These are phyloP conservation scores for Entomortierella beljakovae DNA, from an alignment of 192 early-diverging fungal species.

Conservation along the genomic window DNA sequence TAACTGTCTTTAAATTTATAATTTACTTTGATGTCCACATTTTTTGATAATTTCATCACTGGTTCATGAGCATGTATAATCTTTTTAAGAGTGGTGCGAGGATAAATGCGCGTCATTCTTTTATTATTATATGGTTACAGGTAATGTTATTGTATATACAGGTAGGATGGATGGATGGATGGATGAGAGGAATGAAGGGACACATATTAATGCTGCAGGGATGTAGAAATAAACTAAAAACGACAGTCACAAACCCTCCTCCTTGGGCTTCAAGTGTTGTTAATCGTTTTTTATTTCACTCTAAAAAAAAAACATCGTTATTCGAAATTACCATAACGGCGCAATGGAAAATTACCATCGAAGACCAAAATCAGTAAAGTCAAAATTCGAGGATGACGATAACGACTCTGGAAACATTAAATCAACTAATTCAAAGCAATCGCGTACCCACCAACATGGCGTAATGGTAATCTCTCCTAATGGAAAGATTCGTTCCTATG, in stretches of 20 bases:
- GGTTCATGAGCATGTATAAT: constrained; percentile 55
- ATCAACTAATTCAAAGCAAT: constrained; percentile 16
- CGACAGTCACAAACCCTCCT: neutral
- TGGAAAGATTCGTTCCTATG: constrained; percentile 48
- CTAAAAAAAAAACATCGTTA: neutral
- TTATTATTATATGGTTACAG: too few species aligned
- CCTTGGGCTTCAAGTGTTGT: neutral
- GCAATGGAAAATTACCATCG: constrained; percentile 48
- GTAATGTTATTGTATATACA: neutral
- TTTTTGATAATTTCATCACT: constrained; percentile 39
- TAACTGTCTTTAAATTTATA: neutral
- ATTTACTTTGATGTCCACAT: constrained; percentile 48
- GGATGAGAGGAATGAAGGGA: too few species aligned
- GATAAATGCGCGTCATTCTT: constrained; percentile 55
- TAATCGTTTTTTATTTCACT: neutral
- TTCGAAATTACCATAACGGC: neutral
- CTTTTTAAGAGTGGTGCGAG: constrained; percentile 43
- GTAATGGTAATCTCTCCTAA: constrained; percentile 47
- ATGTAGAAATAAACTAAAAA: too few species aligned
- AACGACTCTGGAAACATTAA: neutral
- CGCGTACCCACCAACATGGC: constrained; percentile 37
- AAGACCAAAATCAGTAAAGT: constrained; percentile 23
- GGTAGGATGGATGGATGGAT: neutral
- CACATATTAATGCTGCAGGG: too few species aligned
- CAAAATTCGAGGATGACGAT: constrained; percentile 49